Evolutionary conservation across 495 filamentous ascomycete genomes (phyloP).

Genomic region (Parachaetomium inaequale): DNA sequence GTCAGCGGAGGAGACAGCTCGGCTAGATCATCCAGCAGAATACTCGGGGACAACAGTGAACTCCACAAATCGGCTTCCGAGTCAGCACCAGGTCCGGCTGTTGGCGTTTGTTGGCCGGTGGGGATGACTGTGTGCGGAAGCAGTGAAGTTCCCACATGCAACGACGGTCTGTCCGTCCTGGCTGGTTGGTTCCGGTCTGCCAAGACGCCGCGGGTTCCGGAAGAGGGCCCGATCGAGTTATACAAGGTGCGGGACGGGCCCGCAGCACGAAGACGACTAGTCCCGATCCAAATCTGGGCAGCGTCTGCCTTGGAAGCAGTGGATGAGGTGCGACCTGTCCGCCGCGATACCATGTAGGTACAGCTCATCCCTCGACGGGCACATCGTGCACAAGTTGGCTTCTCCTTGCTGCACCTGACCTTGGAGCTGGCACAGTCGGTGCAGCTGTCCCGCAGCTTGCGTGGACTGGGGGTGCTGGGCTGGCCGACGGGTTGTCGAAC

Average conservation of each 20-base stretch:
- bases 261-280: neutral
- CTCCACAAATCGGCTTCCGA: neutral
- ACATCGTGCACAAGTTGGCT: slow-evolving; percentile 9
- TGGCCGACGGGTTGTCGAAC: neutral
- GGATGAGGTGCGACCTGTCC: slow-evolving; percentile 1
- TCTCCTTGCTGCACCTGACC: slow-evolving; percentile 12
- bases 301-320: neutral
- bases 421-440: slow-evolving; percentile 4
- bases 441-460: slow-evolving; percentile 6
- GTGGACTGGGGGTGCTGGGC: neutral
- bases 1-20: neutral
- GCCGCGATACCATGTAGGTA: slow-evolving; percentile 8
- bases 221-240: neutral
- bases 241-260: too few species aligned
- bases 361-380: neutral
- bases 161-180: neutral
- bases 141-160: neutral
- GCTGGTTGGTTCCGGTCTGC: neutral
- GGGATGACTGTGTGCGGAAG: neutral
- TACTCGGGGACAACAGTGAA: neutral
- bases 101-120: neutral
- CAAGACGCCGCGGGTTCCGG: neutral
- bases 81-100: neutral
- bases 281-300: neutral
- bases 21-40: neutral